Evolutionary conservation across 805 yeast genomes (phyloP).

Genomic region (Saccharomycopsis fermentans): DNA sequence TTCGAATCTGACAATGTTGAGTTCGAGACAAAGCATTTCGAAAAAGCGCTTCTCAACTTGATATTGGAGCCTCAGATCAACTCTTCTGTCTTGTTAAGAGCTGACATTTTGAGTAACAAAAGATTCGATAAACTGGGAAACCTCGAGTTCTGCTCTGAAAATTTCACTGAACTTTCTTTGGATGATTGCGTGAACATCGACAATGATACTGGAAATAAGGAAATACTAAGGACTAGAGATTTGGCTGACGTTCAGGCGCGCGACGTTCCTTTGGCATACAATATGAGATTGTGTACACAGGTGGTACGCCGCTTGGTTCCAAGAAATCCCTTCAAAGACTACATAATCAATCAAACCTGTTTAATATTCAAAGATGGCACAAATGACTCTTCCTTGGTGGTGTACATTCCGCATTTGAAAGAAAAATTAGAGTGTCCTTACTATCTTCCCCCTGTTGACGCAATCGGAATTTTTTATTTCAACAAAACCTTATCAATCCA

Average conservation of each 20-base stretch:
- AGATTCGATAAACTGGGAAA: neutral
- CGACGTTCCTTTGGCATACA: conserved; percentile 24
- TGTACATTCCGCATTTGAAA: conserved; percentile 70
- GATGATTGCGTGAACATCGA: neutral
- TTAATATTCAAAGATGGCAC: conserved; percentile 31
- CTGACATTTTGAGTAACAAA: conserved; percentile 51
- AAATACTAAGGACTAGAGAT: conserved; percentile 20
- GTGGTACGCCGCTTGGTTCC: conserved; percentile 85
- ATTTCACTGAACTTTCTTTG: neutral
- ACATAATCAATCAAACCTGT: conserved; percentile 79
- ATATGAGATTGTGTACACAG: conserved; percentile 33
- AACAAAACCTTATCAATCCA: conserved; percentile 51
- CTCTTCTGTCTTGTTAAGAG: conserved; percentile 82
- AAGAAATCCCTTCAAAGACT: conserved; percentile 79
- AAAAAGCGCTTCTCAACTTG: conserved; percentile 67
- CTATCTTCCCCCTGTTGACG: conserved; percentile 78
- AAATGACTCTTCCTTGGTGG: conserved; percentile 35
- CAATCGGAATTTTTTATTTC: conserved; percentile 59
- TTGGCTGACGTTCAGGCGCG: conserved; percentile 35
- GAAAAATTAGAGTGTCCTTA: conserved; percentile 60
- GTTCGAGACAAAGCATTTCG: conserved; percentile 49
- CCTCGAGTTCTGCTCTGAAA: neutral
- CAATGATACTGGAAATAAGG: conserved; percentile 13
- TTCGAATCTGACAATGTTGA: conserved; percentile 36
- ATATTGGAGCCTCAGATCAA: conserved; percentile 81